Evolutionary conservation across 1,284 basidiomycete genomes (phyloP), one percentile per base, ranked within the genome.

Genomic region (Tylopilus sp.): DNA sequence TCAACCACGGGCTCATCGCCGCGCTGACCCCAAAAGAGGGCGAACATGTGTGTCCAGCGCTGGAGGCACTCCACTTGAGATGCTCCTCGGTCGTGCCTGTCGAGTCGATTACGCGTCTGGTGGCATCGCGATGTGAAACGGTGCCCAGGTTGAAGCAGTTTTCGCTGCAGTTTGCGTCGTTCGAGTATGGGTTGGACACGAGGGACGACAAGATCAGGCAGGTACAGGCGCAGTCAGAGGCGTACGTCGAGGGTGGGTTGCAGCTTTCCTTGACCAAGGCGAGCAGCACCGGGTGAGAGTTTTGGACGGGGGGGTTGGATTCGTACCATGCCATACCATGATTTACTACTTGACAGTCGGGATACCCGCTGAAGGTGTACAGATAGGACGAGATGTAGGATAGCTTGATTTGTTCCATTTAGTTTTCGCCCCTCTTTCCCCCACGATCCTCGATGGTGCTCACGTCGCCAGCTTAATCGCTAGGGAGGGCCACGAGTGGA

Each of bases 1-100:
- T 69, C 33, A 67, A 68, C 23, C 67, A 67, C 9, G 57, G 59
- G 18, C 57, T 69, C 34, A 33, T 64, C 38, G 21, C 48, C 10
- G 61, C 57, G 18, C 59, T 66, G 6, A 33, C 54, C 12, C 16
- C 44, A 18, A 48, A 46, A 28, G 42, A 12, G 18, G 43, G 11
- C 10, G 45, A 30, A 3, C 33, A 11, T 7, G 16, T 65, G 5
- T 69, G 66, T 47, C 64, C 65, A 0, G 34, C 36, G 8, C 62
- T 65, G 19, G 52, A 65, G 43, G 46, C 30, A n/a, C 56, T 65
- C 29, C 53, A 59, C 9, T n/a, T 69, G 44, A 42, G 59, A 11
- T 65, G 64, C n/a, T 61, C 64, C 3, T 52, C 64, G 6, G 37
- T 38, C 25, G 47, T 68, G 1, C 48, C 64, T 4, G 38, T 55